Evolutionary conservation across 2,329 filamentous ascomycete species (phyloP).

Genomic region (Aspergillus sp.): DNA sequence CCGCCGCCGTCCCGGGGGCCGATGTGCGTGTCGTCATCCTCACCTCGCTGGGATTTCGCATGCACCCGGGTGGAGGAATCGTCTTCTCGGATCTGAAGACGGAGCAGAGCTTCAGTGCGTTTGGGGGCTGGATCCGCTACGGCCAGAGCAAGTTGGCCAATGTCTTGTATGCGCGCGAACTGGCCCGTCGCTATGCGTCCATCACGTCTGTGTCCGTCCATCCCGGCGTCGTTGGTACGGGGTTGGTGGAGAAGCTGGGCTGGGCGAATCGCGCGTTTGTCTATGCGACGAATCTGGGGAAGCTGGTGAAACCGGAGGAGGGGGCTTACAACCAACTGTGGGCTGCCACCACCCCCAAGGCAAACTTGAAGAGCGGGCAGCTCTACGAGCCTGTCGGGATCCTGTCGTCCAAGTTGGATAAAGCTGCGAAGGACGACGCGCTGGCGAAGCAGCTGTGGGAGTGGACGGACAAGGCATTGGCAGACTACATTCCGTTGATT

Average conservation of each 20-base stretch:
- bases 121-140: conserved; percentile 37
- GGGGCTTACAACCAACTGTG: conserved; percentile 44
- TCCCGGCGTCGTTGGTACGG: conserved; percentile 43
- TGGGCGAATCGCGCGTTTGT: conserved; percentile 1
- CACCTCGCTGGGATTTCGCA: background rate
- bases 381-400: conserved; percentile 12
- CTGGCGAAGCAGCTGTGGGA: conserved; percentile 9
- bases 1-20: background rate
- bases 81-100: background rate
- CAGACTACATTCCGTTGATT: background rate
- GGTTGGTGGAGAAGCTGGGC: conserved; percentile 19
- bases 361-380: conserved; percentile 7
- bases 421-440: conserved; percentile 4
- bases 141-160: conserved; percentile 52
- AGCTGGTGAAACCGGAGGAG: conserved; percentile 28
- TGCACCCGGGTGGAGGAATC: background rate
- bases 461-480: background rate
- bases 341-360: conserved; percentile 36
- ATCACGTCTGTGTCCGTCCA: conserved; percentile 40
- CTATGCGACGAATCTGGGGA: conserved; percentile 7
- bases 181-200: conserved; percentile 39
- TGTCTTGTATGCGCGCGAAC: conserved; percentile 42
- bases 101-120: conserved; percentile 1
- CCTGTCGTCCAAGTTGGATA: conserved; percentile 4
- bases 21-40: conserved; percentile 3